Evolutionary conservation across 305 asterid genomes (phyloP), one percentile per base, ranked within the genome.

Genomic region (Rubia balearica): DNA sequence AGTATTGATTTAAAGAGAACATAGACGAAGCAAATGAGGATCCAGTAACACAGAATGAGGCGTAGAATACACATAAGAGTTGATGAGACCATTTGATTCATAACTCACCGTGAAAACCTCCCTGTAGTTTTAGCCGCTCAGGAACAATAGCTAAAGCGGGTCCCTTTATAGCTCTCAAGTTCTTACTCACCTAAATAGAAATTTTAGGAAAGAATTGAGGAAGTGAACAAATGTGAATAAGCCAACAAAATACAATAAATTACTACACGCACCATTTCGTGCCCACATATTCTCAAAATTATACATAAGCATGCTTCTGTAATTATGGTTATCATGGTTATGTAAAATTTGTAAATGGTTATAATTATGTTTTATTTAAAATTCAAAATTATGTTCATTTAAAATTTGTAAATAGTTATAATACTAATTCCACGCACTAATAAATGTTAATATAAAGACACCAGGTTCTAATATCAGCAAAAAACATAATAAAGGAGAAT

Each of bases 281-380:
- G 95, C 67, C 99, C 99, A 78, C 99, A 92, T 75, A 92, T 89
- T 84, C 96, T 86, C 79, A 92, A 57, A 70, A 95, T 79, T 80
- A 92, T 98, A 83, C 77, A 82, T 78, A 95, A 92, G 84, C 91
- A 95, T 33, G 85, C 78, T 87, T 95, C 99, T 51, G 99, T 98
- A n/a, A n/a, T n/a, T n/a, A n/a, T n/a, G n/a, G n/a, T n/a, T n/a
- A 33, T 33, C 3, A 33, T 33, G 38, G 38, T 4, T 33, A 33
- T 33, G 3, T 33, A 2, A 33, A 33, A 33, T 33, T 33, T 33
- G 38, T 33, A 33, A 33, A 33, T 33, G 38, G 38, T 33, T 33
- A 33, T 33, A 33, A 33, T 33, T 2, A 27, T 27, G 30, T 27
- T 27, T 4, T 33, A 33, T 33, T 2, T 33, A 2, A 33, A 33